These are phyloP conservation scores for Cucurbita argyrosperma DNA, from an alignment of 306 rosid genomes.

Conservation along the genomic window DNA sequence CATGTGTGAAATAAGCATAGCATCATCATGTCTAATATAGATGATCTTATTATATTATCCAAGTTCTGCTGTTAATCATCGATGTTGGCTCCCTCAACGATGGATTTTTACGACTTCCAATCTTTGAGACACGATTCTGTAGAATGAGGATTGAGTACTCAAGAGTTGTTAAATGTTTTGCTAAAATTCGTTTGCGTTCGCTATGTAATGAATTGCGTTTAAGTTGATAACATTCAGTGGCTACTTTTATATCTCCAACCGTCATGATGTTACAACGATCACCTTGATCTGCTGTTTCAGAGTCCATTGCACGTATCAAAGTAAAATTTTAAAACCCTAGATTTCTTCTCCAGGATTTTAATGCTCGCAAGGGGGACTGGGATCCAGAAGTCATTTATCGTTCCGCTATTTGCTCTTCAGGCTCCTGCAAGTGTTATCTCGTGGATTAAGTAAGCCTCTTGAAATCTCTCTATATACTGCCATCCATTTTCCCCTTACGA, in stretches of 20 bases:
- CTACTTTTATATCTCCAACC: background rate
- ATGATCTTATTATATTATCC: background rate
- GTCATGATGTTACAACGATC: background rate
- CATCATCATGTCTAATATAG: background rate
- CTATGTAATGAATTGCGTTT: background rate
- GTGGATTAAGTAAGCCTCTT: constrained; percentile 55
- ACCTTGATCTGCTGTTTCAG: background rate
- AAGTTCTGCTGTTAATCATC: background rate
- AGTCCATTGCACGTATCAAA: background rate
- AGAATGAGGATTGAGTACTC: background rate
- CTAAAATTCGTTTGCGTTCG: background rate
- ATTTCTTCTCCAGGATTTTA: constrained; percentile 39
- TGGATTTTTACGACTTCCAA: background rate
- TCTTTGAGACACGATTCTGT: background rate
- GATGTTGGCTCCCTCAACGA: background rate
- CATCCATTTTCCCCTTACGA: background rate
- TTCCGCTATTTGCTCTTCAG: constrained; percentile 72
- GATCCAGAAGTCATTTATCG: constrained; percentile 52
- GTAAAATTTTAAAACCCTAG: background rate
- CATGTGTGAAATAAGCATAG: background rate
- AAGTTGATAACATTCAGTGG: background rate
- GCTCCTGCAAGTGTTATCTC: constrained; percentile 55
- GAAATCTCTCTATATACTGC: background rate
- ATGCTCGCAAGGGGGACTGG: constrained; percentile 68
- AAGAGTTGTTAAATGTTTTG: background rate